phyloP scores from a whole-genome alignment of 2,329 filamentous ascomycete genomes.

The Diplocarpon rosae region DNA sequence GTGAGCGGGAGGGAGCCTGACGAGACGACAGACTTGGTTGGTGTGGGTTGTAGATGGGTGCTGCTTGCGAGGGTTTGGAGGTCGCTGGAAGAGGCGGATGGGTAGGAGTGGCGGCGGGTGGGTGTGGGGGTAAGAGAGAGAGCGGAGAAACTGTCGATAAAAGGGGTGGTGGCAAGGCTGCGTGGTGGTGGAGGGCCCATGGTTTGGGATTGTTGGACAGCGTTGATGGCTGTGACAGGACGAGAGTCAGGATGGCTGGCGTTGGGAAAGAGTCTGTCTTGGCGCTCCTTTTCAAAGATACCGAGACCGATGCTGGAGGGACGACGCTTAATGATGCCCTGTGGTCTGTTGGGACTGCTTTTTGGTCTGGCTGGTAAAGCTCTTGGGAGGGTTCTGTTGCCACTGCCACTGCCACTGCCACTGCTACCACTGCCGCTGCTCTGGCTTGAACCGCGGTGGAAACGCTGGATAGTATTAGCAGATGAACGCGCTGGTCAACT shows the following conservation, averaged over 20 bases:
- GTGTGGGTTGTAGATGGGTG: background rate
- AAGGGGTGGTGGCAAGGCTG: no score
- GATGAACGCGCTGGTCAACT: background rate
- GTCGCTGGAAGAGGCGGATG: background rate
- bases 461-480: background rate
- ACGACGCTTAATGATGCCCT: background rate
- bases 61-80: background rate
- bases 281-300: constrained; percentile 2
- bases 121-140: background rate
- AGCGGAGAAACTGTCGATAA: no score
- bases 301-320: constrained; percentile 10
- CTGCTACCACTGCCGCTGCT: background rate
- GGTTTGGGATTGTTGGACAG: background rate
- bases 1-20: background rate
- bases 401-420: no score
- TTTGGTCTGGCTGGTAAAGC: background rate
- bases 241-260: background rate
- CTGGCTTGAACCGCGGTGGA: background rate
- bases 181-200: background rate
- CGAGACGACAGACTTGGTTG: background rate
- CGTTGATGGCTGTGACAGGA: background rate
- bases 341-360: background rate
- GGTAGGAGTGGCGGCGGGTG: background rate
- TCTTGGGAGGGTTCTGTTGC: background rate
- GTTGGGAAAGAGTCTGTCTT: background rate